These are phyloP conservation scores for Hygrophoropsis aurantiaca DNA, from an alignment of 768 basidiomycete species.

Conservation along the genomic window DNA sequence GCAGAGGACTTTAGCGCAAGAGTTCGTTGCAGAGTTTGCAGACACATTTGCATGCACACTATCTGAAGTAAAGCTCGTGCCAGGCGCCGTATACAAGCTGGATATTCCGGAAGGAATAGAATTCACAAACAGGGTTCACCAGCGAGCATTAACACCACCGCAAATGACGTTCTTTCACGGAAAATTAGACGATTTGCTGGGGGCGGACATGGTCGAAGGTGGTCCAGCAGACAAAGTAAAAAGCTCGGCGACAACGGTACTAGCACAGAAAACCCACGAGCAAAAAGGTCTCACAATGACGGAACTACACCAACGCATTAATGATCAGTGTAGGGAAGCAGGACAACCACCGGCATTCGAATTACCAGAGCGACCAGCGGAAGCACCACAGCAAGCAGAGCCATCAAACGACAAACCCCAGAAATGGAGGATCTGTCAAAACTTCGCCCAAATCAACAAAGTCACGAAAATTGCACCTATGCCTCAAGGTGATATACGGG, in stretches of 20 bases:
- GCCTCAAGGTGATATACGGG: constrained; percentile 20
- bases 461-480: constrained; percentile 16
- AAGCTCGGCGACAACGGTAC: constrained; percentile 30
- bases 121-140: not conserved
- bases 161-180: constrained; percentile 1
- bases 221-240: constrained; percentile 32
- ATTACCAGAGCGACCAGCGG: no score
- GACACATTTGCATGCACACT: constrained; percentile 41
- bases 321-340: constrained; percentile 20
- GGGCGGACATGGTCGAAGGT: not conserved
- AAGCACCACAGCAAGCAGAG: no score
- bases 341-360: no score
- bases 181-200: not conserved
- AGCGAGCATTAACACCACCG: not conserved
- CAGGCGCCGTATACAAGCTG: not conserved
- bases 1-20: constrained; percentile 19
- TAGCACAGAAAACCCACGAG: constrained; percentile 38
- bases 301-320: constrained; percentile 33
- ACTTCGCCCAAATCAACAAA: constrained; percentile 20
- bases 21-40: constrained; percentile 29
- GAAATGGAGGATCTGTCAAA: constrained; percentile 21
- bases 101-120: not conserved
- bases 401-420: not conserved
- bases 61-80: constrained; percentile 34
- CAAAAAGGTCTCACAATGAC: constrained; percentile 27